Evolutionary conservation across 306 rosid genomes (phyloP).

Genomic region (Luffa aegyptiaca): DNA sequence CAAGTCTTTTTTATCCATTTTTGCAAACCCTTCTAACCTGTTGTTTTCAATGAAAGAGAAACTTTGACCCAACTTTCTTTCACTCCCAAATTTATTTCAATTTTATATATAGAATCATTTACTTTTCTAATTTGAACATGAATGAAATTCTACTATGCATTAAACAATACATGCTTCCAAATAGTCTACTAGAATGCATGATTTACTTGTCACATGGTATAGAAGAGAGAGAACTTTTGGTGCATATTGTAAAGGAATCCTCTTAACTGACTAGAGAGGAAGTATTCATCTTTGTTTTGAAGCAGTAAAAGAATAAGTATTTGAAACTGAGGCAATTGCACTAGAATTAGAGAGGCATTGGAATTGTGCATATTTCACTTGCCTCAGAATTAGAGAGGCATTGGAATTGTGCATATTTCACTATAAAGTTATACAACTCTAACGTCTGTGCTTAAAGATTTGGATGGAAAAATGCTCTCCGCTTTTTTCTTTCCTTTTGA

Average conservation of each 20-base stretch:
- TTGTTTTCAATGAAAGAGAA: conserved; percentile 79
- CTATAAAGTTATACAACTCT: too few relatives aligned
- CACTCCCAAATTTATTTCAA: too few relatives aligned
- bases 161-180: neutral
- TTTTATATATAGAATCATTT: too few relatives aligned
- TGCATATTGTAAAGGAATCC: neutral
- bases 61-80: conserved; percentile 50
- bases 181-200: neutral
- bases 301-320: neutral
- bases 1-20: conserved; percentile 47
- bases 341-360: neutral
- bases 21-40: conserved; percentile 48
- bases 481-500: too few relatives aligned
- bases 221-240: neutral
- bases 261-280: neutral
- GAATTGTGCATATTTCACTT: neutral
- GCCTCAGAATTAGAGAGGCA: neutral
- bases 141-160: neutral
- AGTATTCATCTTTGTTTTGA: neutral
- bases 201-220: neutral
- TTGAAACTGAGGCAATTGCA: neutral
- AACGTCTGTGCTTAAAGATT: too few relatives aligned
- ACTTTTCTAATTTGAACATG: neutral
- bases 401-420: neutral
- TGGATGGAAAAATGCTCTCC: too few relatives aligned